A percentile compares a stretch with the other conserved stretches of the same genome.
phyloP scores from a whole-genome alignment of 768 basidiomycete genomes.

The Candolleomyces efflorescens region DNA sequence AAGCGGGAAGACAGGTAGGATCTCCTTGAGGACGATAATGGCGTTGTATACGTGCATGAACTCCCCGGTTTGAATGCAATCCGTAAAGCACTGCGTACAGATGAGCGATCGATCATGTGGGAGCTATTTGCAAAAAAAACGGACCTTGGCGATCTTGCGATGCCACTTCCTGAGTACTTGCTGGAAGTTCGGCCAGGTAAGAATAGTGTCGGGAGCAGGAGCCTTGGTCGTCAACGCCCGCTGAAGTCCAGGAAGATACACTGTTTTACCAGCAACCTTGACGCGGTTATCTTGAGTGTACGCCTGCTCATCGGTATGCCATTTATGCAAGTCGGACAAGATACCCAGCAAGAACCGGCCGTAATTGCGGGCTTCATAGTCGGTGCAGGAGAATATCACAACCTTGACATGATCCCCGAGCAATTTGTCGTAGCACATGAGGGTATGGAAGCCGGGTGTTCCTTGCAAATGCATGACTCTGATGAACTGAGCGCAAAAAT shows the following conservation, averaged over 20 bases:
- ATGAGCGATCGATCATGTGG: neutral
- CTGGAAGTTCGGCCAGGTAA: conserved; percentile 71
- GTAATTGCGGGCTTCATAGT: conserved; percentile 93
- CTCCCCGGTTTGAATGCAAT: conserved; percentile 81
- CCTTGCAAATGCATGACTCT: conserved; percentile 82
- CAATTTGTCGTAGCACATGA: conserved; percentile 84
- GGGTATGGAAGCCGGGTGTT: conserved; percentile 84
- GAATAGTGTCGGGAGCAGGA: conserved; percentile 39
- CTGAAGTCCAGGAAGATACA: conserved; percentile 69
- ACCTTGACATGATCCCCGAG: conserved; percentile 82
- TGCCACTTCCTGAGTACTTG: conserved; percentile 82
- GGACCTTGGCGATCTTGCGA: conserved; percentile 64
- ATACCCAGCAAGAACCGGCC: conserved; percentile 86
- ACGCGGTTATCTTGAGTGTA: conserved; percentile 71
- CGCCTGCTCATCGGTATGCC: conserved; percentile 72
- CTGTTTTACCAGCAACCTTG: conserved; percentile 55
- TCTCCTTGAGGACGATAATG: conserved; percentile 90
- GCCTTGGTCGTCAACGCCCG: conserved; percentile 42
- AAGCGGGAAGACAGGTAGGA: conserved; percentile 84
- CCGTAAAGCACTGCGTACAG: conserved; percentile 59
- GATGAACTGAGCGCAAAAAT: conserved; percentile 90
- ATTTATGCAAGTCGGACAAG: conserved; percentile 71
- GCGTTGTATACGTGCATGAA: conserved; percentile 98
- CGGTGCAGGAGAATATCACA: conserved; percentile 89
- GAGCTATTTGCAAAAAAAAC: neutral